Base-by-base conservation (phyloP, 352 stramenopile genomes). In the Hyaloperonospora arabidopsidis region DNA sequence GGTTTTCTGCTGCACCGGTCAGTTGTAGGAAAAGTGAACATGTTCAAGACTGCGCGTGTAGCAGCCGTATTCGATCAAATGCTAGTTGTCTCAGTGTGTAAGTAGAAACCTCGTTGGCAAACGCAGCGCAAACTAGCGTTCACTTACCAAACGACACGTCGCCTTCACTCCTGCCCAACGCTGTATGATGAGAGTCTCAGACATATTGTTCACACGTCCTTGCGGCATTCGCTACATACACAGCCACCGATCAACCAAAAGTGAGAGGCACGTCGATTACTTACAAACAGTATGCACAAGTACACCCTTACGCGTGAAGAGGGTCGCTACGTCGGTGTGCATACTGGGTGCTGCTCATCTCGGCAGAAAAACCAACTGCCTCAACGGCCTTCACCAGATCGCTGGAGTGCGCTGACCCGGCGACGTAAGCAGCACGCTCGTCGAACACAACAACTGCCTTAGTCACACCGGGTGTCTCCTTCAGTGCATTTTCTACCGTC, bases 401-500 rank as follows among this genome's bases (percentile, higher is more conserved):
- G 45, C 52, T 74, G 54, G 68, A 67, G 14, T 79, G 54, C 14
- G 79, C 79, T 1, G 65, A 69, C 39, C 82, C 82, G 1, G 78
- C 76, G 25, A 90, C 78, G 59, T 90, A 90, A 32, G 82, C 84
- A 23, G 69, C 79, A 39, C 68, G 64, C 50, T 93, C 79, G 29
- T 80, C 71, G 49, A 92, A 91, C 49, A 80, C 67, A 28, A 95
- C 86, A 35, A 87, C 68, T 39, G 76, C 87, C 51, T 84, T 71
- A 6, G 71, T 76, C 47, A 96, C 88, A 28, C 86, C 84, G 15
- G 70, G 54, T 2, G 52, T 63, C 48, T 62, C 66, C 36, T 72
- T 72, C 54, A 97, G 61, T 28, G 89, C 82, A 50, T 69, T 86
- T 61, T 91, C 68, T 22, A 97, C 88, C 1, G 89, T 97, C 21